Evolutionary conservation across 2,329 filamentous ascomycete species (phyloP).

Genomic region (Dactylellina sp.): DNA sequence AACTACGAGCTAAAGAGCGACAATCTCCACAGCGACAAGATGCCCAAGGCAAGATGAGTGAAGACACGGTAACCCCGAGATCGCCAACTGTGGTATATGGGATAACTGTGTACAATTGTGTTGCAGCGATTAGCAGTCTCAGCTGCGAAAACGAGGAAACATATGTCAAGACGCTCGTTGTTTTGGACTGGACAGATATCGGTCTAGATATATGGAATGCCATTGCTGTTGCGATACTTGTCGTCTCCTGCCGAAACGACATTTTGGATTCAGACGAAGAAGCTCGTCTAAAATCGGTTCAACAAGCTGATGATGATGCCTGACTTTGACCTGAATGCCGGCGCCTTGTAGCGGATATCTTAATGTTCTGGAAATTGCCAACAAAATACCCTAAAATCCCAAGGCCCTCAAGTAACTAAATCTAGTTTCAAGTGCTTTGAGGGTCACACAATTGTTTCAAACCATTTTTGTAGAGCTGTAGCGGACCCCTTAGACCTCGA

Average conservation of each 20-base stretch:
- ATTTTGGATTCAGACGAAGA: constrained; percentile 53
- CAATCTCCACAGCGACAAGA: neutral
- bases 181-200: constrained; percentile 51
- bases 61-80: neutral
- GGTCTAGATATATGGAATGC: constrained; percentile 55
- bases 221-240: constrained; percentile 46
- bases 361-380: neutral
- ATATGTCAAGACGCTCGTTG: constrained; percentile 43
- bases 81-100: constrained; percentile 39
- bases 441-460: no score
- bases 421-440: no score
- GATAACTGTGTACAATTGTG: constrained; percentile 50
- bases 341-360: neutral
- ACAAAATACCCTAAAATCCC: neutral
- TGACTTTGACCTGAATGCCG: neutral
- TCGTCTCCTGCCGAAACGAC: constrained; percentile 50
- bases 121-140: constrained; percentile 48
- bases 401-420: no score
- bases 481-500: no score
- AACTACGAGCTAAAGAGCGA: constrained; percentile 27
- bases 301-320: constrained; percentile 41
- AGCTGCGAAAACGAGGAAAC: constrained; percentile 18
- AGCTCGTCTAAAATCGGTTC: constrained; percentile 33
- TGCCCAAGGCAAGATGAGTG: no score
- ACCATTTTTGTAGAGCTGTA: no score